These are phyloP conservation scores for Dalechampia spathulata DNA, from an alignment of 441 rosid species.

Conservation along the genomic window DNA sequence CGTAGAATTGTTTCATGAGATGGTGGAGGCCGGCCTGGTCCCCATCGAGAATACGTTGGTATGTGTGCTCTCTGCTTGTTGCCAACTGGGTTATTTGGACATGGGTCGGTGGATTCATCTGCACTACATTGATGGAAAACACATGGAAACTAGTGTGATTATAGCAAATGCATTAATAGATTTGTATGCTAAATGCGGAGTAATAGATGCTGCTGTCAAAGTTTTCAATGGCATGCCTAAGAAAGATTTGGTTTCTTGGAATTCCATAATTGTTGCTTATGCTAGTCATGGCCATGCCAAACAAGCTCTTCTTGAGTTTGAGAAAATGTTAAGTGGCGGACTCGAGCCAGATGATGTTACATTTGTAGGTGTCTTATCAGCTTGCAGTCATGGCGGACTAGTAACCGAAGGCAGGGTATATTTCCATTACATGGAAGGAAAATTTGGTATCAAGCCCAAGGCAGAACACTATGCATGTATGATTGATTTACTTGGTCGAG, in stretches of 20 bases:
- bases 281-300: conserved; percentile 14
- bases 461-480: conserved; percentile 13
- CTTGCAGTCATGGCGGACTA: conserved; percentile 13
- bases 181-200: conserved; percentile 16
- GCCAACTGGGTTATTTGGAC: conserved; percentile 10
- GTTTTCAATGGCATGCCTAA: conserved; percentile 1
- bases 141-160: conserved; percentile 1
- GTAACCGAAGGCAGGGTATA: conserved; percentile 5
- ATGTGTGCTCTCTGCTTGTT: conserved; percentile 14
- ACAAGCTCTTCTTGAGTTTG: conserved; percentile 6
- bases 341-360: conserved; percentile 11
- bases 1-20: conserved; percentile 5
- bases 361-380: conserved; percentile 15
- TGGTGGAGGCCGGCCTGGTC: conserved; percentile 2
- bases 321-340: conserved; percentile 2
- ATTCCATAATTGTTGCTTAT: conserved; percentile 11
- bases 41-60: conserved; percentile 15
- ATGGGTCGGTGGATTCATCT: conserved; percentile 12
- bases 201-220: conserved; percentile 4
- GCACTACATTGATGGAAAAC: background rate
- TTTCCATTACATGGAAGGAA: conserved; percentile 7
- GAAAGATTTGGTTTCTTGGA: conserved; percentile 12
- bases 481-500: conserved; percentile 14
- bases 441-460: conserved; percentile 5
- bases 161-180: conserved; percentile 14